Evolutionary conservation across 148 eudicot species (phyloP).

Genomic region (Polygonum aviculare): DNA sequence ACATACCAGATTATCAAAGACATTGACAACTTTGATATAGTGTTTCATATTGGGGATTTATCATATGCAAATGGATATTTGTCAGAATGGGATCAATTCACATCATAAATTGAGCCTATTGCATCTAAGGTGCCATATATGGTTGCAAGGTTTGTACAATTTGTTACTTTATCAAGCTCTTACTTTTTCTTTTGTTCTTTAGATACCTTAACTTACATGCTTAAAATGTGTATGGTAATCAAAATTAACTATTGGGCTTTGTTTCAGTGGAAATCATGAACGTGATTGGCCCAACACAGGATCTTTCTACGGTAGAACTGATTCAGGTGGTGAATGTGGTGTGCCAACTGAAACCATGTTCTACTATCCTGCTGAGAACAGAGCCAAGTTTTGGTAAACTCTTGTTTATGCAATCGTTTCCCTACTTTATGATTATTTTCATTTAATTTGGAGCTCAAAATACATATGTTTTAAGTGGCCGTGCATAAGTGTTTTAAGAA

Average conservation of each 20-base stretch:
- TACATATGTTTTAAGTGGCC: no score
- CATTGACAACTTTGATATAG: conserved; percentile 59
- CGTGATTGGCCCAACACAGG: conserved; percentile 78
- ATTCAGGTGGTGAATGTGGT: conserved; percentile 96
- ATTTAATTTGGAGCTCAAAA: no score
- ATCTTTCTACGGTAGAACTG: conserved; percentile 50
- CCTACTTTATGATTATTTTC: neutral
- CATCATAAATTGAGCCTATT: conserved; percentile 79
- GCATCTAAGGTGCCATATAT: conserved; percentile 75
- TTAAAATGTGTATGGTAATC: neutral
- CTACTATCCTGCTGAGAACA: conserved; percentile 77
- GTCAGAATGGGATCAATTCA: conserved; percentile 95
- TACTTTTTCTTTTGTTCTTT: neutral
- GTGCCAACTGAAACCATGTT: conserved; percentile 78
- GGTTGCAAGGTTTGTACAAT: conserved; percentile 59
- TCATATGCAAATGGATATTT: conserved; percentile 73
- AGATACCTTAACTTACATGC: neutral
- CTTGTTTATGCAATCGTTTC: neutral
- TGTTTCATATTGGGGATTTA: conserved; percentile 80
- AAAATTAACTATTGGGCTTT: neutral
- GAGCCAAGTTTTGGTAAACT: conserved; percentile 75
- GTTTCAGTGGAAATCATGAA: conserved; percentile 78
- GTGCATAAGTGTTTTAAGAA: no score
- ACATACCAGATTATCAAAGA: conserved; percentile 71
- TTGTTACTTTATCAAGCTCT: neutral